A percentile compares a stretch with the other conserved stretches of the same genome.
phyloP scores from a whole-genome alignment of 129 eudicot genomes.

The Artemisia tridentata region DNA sequence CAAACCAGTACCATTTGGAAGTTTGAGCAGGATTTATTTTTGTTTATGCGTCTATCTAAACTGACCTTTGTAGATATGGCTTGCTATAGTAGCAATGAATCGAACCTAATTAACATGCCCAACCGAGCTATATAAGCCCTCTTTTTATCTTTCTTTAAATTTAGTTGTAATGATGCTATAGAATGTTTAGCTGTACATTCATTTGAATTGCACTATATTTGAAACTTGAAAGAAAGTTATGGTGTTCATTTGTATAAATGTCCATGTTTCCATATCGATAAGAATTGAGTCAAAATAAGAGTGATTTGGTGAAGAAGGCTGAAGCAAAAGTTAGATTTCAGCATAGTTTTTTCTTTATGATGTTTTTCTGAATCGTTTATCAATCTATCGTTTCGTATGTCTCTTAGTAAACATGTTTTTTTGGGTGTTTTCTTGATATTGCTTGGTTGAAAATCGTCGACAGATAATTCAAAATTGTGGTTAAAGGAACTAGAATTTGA shows the following conservation, averaged over 20 bases:
- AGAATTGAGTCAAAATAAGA: slow-evolving; percentile 14
- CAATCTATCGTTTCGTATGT: background rate
- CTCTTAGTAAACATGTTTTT: background rate
- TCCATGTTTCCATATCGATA: background rate
- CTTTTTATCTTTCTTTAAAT: too few relatives aligned
- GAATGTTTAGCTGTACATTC: background rate
- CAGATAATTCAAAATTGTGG: slow-evolving; percentile 14
- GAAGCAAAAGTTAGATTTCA: slow-evolving; percentile 32
- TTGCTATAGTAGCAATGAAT: too few relatives aligned
- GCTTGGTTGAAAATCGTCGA: background rate
- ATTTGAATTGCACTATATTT: background rate
- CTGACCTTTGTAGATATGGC: too few relatives aligned
- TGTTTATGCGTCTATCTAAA: background rate
- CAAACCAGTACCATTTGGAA: background rate
- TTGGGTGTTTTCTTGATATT: slow-evolving; percentile 3
- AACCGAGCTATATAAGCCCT: too few relatives aligned
- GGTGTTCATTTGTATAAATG: background rate
- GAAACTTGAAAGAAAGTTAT: too few relatives aligned
- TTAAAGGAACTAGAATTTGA: slow-evolving; percentile 24
- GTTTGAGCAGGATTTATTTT: too few relatives aligned
- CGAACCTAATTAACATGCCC: too few relatives aligned
- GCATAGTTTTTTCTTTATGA: slow-evolving; percentile 22
- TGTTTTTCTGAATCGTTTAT: background rate
- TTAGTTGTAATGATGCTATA: too few relatives aligned
- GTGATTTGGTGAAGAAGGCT: slow-evolving; percentile 32